Evolutionary conservation across 257 asterid species (phyloP).

Genomic region (Solanum phureja): DNA sequence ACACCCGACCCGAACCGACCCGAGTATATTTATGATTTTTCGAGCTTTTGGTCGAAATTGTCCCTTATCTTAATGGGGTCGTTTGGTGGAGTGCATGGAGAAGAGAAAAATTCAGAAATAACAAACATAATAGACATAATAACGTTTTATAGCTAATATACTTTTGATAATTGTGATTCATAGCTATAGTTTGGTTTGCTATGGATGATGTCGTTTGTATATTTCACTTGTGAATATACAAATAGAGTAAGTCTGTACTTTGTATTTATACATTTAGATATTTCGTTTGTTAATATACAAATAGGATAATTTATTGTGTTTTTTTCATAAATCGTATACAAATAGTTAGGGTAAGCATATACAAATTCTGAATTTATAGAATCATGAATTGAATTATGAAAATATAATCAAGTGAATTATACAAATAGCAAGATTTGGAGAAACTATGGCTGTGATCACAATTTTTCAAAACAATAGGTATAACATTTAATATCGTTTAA

Average conservation of each 20-base stretch:
- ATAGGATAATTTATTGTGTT: not conserved
- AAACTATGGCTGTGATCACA: not conserved
- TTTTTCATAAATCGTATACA: not conserved
- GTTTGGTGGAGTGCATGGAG: not conserved
- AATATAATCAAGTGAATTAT: too few species aligned
- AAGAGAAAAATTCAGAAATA: too few species aligned
- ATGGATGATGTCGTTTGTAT: not conserved
- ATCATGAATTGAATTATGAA: too few species aligned
- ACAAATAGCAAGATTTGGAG: not conserved
- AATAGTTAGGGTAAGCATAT: too few species aligned
- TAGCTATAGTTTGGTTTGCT: not conserved
- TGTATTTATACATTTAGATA: too few species aligned
- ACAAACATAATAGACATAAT: not conserved
- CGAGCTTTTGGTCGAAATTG: not conserved
- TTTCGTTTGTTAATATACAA: too few species aligned
- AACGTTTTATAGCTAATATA: too few species aligned
- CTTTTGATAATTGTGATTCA: not conserved
- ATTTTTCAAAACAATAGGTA: fast-evolving
- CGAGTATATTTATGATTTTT: not conserved
- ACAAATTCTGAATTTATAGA: not conserved
- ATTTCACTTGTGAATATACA: too few species aligned
- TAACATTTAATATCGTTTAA: too few species aligned
- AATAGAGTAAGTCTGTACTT: too few species aligned
- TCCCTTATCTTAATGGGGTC: not conserved
- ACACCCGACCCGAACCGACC: too few species aligned